Evolutionary conservation across 164 flowering plant species (phyloP), one percentile per base, ranked within the genome.

Genomic region (Nymphaea colorata): DNA sequence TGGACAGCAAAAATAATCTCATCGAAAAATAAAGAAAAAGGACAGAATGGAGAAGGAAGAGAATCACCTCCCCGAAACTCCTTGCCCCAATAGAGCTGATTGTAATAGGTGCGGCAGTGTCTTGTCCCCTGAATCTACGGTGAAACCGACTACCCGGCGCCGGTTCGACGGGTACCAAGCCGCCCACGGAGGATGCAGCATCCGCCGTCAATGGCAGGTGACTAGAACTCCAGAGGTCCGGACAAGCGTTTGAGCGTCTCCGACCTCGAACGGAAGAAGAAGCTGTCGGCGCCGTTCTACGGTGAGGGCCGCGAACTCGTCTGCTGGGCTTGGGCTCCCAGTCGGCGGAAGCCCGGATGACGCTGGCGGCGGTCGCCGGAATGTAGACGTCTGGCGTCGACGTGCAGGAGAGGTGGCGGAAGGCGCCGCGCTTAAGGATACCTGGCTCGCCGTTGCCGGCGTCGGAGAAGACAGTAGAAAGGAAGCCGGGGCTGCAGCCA

Each of bases 291-390:
- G 6, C 12, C 42, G 41, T 17, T 4, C 42, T 41, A 12, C 64
- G 64, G 64, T 41, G 41, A 17, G 36, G 3, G 7, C 16, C 16
- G 42, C 64, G 64, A 4, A 8, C 10, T 11, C 42, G 43, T n/a
- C 66, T 25, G n/a, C 8, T 6, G 6, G n/a, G 43, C 16, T 64
- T 64, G 4, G 42, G 42, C 43, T 64, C 43, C 66, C 66, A 64
- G 17, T 42, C 44, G 66, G 66, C 66, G 44, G 66, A 64, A 10
- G 66, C 66, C 17, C 66, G 66, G n/a, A 64, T 64, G 5, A 64
- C n/a, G 6, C 44, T 41, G 6, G 66, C 44, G 10, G 15, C 44
- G 43, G 66, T 14, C 44, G 43, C 44, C 44, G 43, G 66, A 16
- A 64, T 42, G 66, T 64, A 64, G 42, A 41, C 66, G n/a, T 64